Conservation (phyloP, 441 rosid genomes). For the Mallotus japonicus region DNA sequence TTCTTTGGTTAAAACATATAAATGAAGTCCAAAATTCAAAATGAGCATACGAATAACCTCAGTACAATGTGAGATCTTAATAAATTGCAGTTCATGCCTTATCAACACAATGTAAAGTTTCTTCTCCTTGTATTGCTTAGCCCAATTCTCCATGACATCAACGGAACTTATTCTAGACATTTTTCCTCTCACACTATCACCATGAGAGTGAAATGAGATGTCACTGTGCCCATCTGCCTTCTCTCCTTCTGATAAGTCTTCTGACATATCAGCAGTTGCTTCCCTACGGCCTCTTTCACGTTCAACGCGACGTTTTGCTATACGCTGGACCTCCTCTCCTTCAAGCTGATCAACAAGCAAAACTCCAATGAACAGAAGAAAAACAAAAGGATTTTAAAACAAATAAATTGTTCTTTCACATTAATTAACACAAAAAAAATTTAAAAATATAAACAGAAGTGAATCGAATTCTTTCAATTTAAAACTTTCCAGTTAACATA, state of each 20-base stretch:
- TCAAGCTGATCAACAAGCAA: conserved; percentile 55
- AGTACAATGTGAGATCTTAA: conserved; percentile 16
- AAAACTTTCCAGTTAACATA: too few species aligned
- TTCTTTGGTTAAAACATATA: background rate
- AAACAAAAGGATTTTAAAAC: background rate
- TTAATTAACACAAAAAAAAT: too few species aligned
- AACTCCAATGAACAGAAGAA: background rate
- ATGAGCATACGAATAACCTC: conserved; percentile 18
- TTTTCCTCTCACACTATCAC: conserved; percentile 46
- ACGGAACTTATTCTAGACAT: conserved; percentile 62
- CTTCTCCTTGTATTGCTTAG: conserved; percentile 58
- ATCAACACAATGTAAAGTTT: conserved; percentile 70
- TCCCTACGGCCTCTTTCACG: conserved; percentile 88
- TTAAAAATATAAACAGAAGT: too few species aligned
- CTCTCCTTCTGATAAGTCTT: conserved; percentile 93
- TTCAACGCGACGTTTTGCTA: conserved; percentile 70
- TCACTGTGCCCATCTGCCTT: conserved; percentile 64
- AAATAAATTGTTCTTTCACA: background rate
- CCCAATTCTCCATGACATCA: conserved; percentile 73
- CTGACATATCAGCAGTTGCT: conserved; percentile 95
- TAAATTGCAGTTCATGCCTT: conserved; percentile 47
- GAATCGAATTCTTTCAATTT: too few species aligned
- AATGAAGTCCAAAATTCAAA: conserved; percentile 10
- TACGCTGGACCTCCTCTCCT: conserved; percentile 65
- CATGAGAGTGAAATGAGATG: conserved; percentile 60